These are phyloP conservation scores for Globisporangium camurandrum DNA, from an alignment of 352 stramenopile species.

Conservation along the genomic window DNA sequence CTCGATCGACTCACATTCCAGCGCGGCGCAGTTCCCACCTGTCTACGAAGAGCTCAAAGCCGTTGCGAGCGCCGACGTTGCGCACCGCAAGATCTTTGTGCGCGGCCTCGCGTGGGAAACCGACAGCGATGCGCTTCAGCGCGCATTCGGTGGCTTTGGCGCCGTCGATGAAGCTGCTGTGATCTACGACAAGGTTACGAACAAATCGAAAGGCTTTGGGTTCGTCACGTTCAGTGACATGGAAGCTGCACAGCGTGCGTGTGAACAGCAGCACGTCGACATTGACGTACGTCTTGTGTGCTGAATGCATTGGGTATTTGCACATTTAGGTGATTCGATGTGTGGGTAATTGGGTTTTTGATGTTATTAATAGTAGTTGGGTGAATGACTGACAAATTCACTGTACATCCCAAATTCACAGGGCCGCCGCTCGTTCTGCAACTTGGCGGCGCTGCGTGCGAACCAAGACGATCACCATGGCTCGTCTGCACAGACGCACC, in stretches of 20 bases:
- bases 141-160: constrained; percentile 45
- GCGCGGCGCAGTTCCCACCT: constrained; percentile 47
- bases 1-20: no score
- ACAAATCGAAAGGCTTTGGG: constrained; percentile 56
- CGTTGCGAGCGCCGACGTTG: constrained; percentile 39
- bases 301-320: no score
- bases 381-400: no score
- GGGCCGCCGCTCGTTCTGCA: constrained; percentile 38
- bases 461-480: constrained; percentile 27
- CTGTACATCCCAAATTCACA: no score
- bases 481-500: constrained; percentile 9
- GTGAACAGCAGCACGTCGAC: constrained; percentile 38
- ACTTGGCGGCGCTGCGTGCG: constrained; percentile 38
- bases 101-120: constrained; percentile 54
- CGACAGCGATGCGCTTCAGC: constrained; percentile 35
- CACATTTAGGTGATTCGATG: background rate
- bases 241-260: constrained; percentile 36
- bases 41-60: constrained; percentile 56
- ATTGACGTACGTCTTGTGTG: constrained; percentile 52
- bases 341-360: background rate
- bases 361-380: background rate
- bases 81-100: constrained; percentile 68
- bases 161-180: constrained; percentile 48
- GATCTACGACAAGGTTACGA: constrained; percentile 52
- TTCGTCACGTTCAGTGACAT: constrained; percentile 69